Conservation (phyloP, 768 basidiomycete genomes). For the Trametes punicea region DNA sequence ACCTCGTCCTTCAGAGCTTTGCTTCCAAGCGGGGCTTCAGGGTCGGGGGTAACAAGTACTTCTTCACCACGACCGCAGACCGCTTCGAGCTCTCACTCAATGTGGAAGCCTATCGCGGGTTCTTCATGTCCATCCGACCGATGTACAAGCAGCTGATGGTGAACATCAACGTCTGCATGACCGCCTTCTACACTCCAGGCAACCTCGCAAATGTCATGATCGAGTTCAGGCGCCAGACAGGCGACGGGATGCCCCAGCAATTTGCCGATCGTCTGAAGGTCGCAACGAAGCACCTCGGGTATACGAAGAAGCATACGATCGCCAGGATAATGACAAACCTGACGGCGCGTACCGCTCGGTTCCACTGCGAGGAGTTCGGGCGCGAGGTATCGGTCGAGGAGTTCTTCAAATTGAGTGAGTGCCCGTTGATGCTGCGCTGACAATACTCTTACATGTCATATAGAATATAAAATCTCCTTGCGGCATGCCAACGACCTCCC, state of each 20-base stretch:
- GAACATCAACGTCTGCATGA: slow-evolving; percentile 53
- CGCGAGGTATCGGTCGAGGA: slow-evolving; percentile 55
- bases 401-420: slow-evolving; percentile 62
- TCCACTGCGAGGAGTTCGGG: slow-evolving; percentile 56
- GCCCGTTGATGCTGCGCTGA: neutral
- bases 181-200: slow-evolving; percentile 54
- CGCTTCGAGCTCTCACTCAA: slow-evolving; percentile 32
- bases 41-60: slow-evolving; percentile 65
- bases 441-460: neutral
- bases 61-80: slow-evolving; percentile 40
- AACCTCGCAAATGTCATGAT: slow-evolving; percentile 59
- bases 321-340: slow-evolving; percentile 22
- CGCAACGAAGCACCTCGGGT: slow-evolving; percentile 52
- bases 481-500: slow-evolving; percentile 36
- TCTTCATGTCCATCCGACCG: slow-evolving; percentile 50
- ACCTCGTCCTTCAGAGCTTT: slow-evolving; percentile 58
- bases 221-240: slow-evolving; percentile 42
- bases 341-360: slow-evolving; percentile 34
- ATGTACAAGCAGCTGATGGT: slow-evolving; percentile 48
- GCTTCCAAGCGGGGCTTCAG: slow-evolving; percentile 55
- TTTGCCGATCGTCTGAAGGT: slow-evolving; percentile 58
- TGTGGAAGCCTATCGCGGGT: slow-evolving; percentile 45
- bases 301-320: slow-evolving; percentile 46
- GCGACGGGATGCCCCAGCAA: slow-evolving; percentile 43
- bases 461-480: slow-evolving; percentile 60